Evolutionary conservation across 192 early-diverging fungal genomes (phyloP), one percentile per base, ranked within the genome.

Genomic region (Lobosporangium transversale): DNA sequence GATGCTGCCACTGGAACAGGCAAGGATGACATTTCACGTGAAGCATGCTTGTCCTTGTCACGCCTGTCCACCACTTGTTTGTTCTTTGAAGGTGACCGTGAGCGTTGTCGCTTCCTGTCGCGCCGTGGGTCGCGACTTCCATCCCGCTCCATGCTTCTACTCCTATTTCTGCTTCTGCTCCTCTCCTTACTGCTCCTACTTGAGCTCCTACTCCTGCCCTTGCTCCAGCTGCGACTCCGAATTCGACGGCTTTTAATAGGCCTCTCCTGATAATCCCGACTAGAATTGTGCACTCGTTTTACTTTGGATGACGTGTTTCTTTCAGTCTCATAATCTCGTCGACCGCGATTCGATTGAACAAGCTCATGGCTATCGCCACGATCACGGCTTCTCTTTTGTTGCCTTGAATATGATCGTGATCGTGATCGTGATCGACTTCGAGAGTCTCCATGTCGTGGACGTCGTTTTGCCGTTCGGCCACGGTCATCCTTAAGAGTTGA

Each of bases 221-320:
- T 53, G 52, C 14, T 14, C 37, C 37, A 10, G 7, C 37, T 40
- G 21, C n/a, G n/a, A n/a, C n/a, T n/a, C n/a, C n/a, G n/a, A n/a
- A n/a, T n/a, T 43, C 61, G 49, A 36, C 33, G 20, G 20, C 60
- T 48, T 42, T 62, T 62, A n/a, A 36, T 42, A 7, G 58, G 8
- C 30, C 33, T 60, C 3, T 60, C 58, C 3, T 60, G 11, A 2
- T 21, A 31, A 2, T 37, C 58, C 24, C 44, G 44, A 23, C 44
- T 48, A 1, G 58, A 10, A 10, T 60, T 43, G 2, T 26, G 48
- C 33, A 40, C 27, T 27, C 49, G 49, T 21, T 51, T 51, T 18
- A 15, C 35, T 37, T 51, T 51, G 31, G 53, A 55, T 17, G 62
- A 32, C 5, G 62, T 23, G 49, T 15, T 20, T 37, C 31, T 9